These are phyloP conservation scores for Zygotorulaspora sp. DNA, from an alignment of 805 yeast genomes.

Conservation along the genomic window DNA sequence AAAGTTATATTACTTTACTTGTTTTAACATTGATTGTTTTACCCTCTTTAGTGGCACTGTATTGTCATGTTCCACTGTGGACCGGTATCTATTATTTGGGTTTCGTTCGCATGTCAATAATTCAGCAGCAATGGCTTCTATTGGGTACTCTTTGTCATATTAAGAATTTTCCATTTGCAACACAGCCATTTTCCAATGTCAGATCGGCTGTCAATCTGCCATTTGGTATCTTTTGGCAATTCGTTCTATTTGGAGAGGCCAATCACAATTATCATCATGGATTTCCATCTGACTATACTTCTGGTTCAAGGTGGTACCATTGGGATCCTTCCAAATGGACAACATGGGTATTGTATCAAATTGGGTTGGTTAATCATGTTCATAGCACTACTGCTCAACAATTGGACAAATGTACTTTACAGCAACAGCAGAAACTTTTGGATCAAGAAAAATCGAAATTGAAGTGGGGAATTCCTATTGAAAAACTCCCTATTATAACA, in stretches of 20 bases:
- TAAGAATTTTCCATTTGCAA: conserved; percentile 43
- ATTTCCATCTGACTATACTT: conserved; percentile 86
- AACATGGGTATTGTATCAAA: conserved; percentile 45
- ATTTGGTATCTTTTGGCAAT: conserved; percentile 47
- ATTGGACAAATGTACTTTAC: conserved; percentile 66
- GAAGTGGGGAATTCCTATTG: conserved; percentile 94
- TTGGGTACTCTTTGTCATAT: conserved; percentile 82
- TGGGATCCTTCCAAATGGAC: conserved; percentile 87
- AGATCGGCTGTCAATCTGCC: conserved; percentile 64
- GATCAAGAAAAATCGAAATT: conserved; percentile 72
- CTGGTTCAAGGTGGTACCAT: conserved; percentile 64
- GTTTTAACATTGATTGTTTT: conserved; percentile 49
- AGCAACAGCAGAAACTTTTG: conserved; percentile 76
- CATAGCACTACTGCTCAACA: conserved; percentile 46
- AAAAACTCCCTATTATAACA: conserved; percentile 68
- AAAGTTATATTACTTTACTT: conserved; percentile 58
- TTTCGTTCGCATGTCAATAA: conserved; percentile 57
- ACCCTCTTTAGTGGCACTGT: conserved; percentile 64
- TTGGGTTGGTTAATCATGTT: conserved; percentile 58
- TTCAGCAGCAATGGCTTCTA: conserved; percentile 76
- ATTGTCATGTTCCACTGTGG: conserved; percentile 79
- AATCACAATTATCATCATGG: conserved; percentile 93
- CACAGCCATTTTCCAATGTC: conserved; percentile 67
- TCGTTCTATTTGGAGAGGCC: conserved; percentile 84
- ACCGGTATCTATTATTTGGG: conserved; percentile 63